Base-by-base conservation (phyloP, 306 rosid genomes). In the Trifolium subterraneum region DNA sequence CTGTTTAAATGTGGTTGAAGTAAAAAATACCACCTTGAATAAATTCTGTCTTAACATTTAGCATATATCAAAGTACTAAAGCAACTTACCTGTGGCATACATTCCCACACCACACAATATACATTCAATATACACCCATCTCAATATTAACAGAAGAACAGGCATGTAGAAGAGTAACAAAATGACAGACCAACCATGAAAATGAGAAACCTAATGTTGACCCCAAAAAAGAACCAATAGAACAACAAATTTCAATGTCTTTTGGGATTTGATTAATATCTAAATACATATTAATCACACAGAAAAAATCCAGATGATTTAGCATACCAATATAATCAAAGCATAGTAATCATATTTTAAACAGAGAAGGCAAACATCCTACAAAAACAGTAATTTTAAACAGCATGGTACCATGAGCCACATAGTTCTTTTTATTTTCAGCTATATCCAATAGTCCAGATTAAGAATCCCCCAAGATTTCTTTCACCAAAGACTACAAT, bases 321-420 rank as follows among this genome's bases (percentile, higher is more conserved):
- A 59, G 13, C n/a, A 18, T 20, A 74, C 62, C 50, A 25, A 23
- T 55, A 74, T 10, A 42, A 56, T 44, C 64, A 19, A 52, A 64
- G 31, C 35, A 71, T 25, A 13, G 54, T 63, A 39, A n/a, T n/a
- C n/a, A n/a, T n/a, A n/a, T n/a, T n/a, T n/a, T n/a, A n/a, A n/a
- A n/a, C n/a, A n/a, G 35, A 27, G 22, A 41, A 78, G 19, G 62
- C 31, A 16, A 78, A 71, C 36, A 23, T 31, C 75, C 63, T 3
- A 15, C 22, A 77, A 12, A 29, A 59, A 77, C 41, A 14, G 67
- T 14, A 45, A 19, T 38, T 35, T 6, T 42, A 59, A 68, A 44
- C 41, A 56, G 12, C 68, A 68, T 8, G 27, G 7, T 4, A 39
- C 74, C 19, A 12, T 44, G 11, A 55, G 36, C 70, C 54, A 60